Base-by-base conservation (phyloP, 371 early-diverging fungal species). In the Batrachochytrium dendrobatidis region DNA sequence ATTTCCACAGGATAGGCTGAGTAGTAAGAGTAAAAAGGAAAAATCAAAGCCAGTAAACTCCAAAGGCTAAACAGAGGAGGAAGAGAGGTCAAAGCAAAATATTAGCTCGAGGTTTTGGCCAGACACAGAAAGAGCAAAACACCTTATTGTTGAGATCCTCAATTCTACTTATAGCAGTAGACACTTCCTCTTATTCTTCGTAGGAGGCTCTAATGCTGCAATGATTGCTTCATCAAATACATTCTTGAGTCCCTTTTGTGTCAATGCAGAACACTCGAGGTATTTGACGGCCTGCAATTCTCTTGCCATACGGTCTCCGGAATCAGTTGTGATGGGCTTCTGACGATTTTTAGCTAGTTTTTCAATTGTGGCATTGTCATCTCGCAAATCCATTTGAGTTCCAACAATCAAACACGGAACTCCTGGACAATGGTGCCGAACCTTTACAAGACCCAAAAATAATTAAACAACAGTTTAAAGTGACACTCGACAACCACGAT, bases 201-300 rank as follows among this genome's bases (percentile, higher is more conserved):
- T 78, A 25, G 94, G 95, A 29, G 97, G 95, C 64, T 93, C 94
- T 60, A 97, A 71, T 31, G 95, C 98, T n/a, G 95, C 98, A 30
- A 95, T 92, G 66, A 97, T 95, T 7, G 97, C 97, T 72, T 97
- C 95, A 70, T 95, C 97, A 82, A 97, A 97, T 29, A 98, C 97
- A 68, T 98, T 95, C 75, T 95, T 94, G 58, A 99, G 76, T 4
- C 98, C 88, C 67, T 87, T 85, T 69, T 94, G 98, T 32, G 95
- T 95, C 64, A 94, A 73, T 26, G 98, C 94, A 54, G 94, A 94
- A 68, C 98, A 98, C 68, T 98, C 98, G 48, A 98, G 88, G 72
- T 96, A 98, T 74, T 92, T 94, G 63, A 94, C 90, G 15, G 97
- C 98, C 32, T 86, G 85, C 49, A 96, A 83, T 63, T 92, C 92